phyloP scores from a whole-genome alignment of 1,284 basidiomycete genomes.

The Heterobasidion parviporum region DNA sequence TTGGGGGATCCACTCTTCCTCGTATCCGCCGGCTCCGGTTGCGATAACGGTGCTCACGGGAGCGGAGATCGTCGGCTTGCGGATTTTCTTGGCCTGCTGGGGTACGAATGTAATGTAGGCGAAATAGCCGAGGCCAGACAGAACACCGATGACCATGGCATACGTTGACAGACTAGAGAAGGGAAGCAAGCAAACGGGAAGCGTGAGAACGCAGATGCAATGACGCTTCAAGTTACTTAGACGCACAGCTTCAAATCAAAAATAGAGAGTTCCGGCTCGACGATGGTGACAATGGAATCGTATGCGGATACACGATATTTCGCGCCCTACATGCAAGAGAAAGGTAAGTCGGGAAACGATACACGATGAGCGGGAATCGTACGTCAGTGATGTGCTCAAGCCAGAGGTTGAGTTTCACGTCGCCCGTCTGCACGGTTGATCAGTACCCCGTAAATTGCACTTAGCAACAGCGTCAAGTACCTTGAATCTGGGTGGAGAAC shows the following conservation, averaged over 20 bases:
- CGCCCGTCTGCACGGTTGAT: slow-evolving; percentile 50
- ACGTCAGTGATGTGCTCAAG: slow-evolving; percentile 65
- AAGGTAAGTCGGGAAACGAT: slow-evolving; percentile 1
- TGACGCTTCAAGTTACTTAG: background rate
- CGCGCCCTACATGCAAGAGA: slow-evolving; percentile 30
- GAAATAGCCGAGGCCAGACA: slow-evolving; percentile 62
- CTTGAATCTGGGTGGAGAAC: slow-evolving; percentile 44
- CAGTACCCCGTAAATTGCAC: background rate
- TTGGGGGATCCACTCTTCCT: slow-evolving; percentile 90
- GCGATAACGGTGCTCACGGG: slow-evolving; percentile 58
- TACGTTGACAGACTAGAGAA: slow-evolving; percentile 64
- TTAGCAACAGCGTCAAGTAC: slow-evolving; percentile 23
- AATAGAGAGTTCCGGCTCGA: slow-evolving; percentile 73
- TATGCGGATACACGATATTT: slow-evolving; percentile 63
- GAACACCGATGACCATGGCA: slow-evolving; percentile 55
- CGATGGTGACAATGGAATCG: slow-evolving; percentile 74
- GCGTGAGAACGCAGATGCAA: too few relatives aligned
- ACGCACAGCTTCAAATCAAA: slow-evolving; percentile 78
- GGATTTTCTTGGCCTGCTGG: slow-evolving; percentile 30
- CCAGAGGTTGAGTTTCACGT: slow-evolving; percentile 75
- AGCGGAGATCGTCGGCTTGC: slow-evolving; percentile 33
- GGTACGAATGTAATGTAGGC: slow-evolving; percentile 64
- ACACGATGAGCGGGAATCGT: slow-evolving; percentile 16
- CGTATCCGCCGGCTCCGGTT: slow-evolving; percentile 67
- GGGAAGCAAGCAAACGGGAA: too few relatives aligned